These are phyloP conservation scores for Colletotrichum sp. DNA, from an alignment of 2,329 filamentous ascomycete species.

Conservation along the genomic window DNA sequence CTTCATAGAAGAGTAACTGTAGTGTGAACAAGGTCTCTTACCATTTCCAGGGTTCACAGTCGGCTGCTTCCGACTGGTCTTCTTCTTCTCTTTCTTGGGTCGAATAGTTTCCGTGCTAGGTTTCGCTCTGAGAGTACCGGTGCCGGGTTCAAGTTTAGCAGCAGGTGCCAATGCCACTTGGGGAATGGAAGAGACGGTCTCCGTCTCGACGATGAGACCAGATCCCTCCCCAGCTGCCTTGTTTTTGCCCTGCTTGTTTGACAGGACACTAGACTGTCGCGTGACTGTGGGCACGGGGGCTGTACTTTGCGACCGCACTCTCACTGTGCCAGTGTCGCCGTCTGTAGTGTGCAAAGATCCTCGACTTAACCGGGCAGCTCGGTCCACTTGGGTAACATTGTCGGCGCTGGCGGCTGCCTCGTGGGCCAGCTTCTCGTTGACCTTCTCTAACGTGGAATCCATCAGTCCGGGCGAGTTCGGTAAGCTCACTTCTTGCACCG, in stretches of 20 bases:
- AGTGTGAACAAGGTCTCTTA: slow-evolving; percentile 51
- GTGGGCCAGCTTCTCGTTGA: slow-evolving; percentile 51
- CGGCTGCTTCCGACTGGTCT: slow-evolving; percentile 74
- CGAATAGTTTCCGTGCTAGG: slow-evolving; percentile 95
- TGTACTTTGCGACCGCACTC: slow-evolving; percentile 43
- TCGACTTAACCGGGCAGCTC: slow-evolving; percentile 47
- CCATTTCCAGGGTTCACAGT: slow-evolving; percentile 73
- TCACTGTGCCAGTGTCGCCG: slow-evolving; percentile 67
- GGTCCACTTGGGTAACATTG: slow-evolving; percentile 37
- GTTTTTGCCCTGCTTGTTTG: slow-evolving; percentile 70
- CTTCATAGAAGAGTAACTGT: slow-evolving; percentile 13
- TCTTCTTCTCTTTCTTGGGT: slow-evolving; percentile 92
- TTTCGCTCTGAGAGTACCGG: slow-evolving; percentile 81
- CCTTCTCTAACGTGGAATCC: slow-evolving; percentile 54
- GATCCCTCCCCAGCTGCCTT: slow-evolving; percentile 74
- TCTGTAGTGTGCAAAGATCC: slow-evolving; percentile 54
- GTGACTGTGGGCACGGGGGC: slow-evolving; percentile 58
- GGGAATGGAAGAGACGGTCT: slow-evolving; percentile 90
- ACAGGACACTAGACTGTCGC: slow-evolving; percentile 68
- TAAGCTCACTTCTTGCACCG: slow-evolving; percentile 88
- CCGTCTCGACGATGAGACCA: slow-evolving; percentile 95
- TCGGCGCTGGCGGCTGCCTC: slow-evolving; percentile 48
- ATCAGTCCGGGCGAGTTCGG: slow-evolving; percentile 67
- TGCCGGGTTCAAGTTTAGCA: slow-evolving; percentile 66
- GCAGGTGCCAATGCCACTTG: slow-evolving; percentile 76